Conservation (phyloP, 257 asterid genomes). For the Craterostigma plantagineum region DNA sequence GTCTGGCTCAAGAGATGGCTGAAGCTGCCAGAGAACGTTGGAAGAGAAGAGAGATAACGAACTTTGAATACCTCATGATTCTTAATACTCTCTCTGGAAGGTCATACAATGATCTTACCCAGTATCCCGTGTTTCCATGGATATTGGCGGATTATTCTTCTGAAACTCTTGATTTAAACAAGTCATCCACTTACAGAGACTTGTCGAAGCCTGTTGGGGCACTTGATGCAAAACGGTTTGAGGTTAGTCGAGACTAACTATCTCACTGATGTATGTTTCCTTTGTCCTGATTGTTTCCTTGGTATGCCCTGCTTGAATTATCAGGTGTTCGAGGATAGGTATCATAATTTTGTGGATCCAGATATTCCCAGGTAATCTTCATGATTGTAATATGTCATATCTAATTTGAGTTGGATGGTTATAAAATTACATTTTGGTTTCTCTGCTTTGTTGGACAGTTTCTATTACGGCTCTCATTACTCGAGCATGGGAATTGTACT, state of each 20-base stretch:
- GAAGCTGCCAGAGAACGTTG: conserved; percentile 89
- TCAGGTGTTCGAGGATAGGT: conserved; percentile 95
- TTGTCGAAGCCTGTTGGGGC: conserved; percentile 98
- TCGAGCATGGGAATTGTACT: conserved; percentile 99
- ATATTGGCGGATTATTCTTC: conserved; percentile 84
- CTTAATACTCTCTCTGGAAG: conserved; percentile 92
- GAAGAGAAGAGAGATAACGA: conserved; percentile 96
- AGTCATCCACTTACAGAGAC: conserved; percentile 87
- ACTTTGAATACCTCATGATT: conserved; percentile 88
- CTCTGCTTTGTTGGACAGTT: too few relatives aligned
- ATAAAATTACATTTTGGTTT: too few relatives aligned
- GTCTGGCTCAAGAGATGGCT: conserved; percentile 87
- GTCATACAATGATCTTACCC: conserved; percentile 94
- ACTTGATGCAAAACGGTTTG: conserved; percentile 76
- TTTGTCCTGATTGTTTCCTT: conserved; percentile 7
- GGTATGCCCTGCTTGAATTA: conserved; percentile 10
- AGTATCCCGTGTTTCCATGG: conserved; percentile 99
- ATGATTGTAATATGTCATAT: too few relatives aligned
- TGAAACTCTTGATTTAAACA: conserved; percentile 76
- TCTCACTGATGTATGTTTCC: conserved; percentile 7
- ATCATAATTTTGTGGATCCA: conserved; percentile 80
- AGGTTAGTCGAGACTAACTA: conserved; percentile 39
- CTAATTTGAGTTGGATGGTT: too few relatives aligned
- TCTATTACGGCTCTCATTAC: conserved; percentile 93
- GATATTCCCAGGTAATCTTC: conserved; percentile 98